Base-by-base conservation (phyloP, 1,139 yeast species). In the Candida smagusa region DNA sequence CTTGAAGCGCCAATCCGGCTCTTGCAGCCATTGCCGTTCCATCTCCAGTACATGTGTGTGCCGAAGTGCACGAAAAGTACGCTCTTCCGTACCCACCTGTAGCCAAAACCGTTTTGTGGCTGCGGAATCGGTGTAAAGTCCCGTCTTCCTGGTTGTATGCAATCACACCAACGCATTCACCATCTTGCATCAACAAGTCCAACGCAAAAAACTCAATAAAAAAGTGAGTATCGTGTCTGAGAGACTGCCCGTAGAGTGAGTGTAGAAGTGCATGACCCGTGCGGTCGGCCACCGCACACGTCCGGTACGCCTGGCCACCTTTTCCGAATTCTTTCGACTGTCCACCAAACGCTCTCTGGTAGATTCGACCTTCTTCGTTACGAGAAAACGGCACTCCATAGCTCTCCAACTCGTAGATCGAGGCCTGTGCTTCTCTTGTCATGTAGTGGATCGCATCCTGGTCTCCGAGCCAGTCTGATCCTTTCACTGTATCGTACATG, bases 1-100 rank as follows among this genome's bases (percentile, higher is more conserved):
- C 97, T 72, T 90, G 95, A 57, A 89, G 75, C 40, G 97, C 97
- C 63, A 89, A 79, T 43, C 97, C 97, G 40, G 97, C 97, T 68
- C 97, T 82, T 36, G 96, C 72, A 45, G 87, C 97, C 97, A 90
- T 90, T 50, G 96, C 97, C 59, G 74, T 80, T 63, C 97, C 97
- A 68, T 90, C 97, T 72, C 97, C 97, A 44, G 97, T 90, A 78
- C 97, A 90, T 41, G 97, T 90, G 73, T 90, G 97, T 39, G 97
- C 97, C 45, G 97, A 88, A 46, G 97, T 90, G 75, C 97, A 89
- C 16, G 96, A 86, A 79, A 92, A 92, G 74, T 89, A 90, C 46
- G 97, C 88, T 68, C 97, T 83, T 47, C 97, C 97, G 66, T 86
- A 90, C 43, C 97, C 97, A 72, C 97, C 97, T 45, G 97, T 90